Conservation (phyloP, 1,284 basidiomycete species). For the Papiliotrema fonsecae region DNA sequence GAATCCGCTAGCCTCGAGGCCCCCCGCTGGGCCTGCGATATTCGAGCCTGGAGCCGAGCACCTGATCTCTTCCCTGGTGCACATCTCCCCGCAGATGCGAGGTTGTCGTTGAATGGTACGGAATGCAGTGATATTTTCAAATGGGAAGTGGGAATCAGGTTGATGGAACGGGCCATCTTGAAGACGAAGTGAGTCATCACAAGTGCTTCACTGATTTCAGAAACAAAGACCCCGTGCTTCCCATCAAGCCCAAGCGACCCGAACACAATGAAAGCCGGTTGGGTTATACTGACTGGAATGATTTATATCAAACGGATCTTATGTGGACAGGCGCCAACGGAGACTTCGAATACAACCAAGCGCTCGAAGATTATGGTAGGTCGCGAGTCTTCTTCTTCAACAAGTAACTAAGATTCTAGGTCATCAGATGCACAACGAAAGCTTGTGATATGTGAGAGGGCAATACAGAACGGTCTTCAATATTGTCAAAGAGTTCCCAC, state of each 20-base stretch:
- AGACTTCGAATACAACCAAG: slow-evolving; percentile 8
- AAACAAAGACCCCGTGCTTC: not conserved
- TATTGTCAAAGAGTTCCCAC: too few species aligned
- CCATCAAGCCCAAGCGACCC: not conserved
- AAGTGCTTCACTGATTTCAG: not conserved
- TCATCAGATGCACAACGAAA: not conserved
- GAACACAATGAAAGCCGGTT: not conserved
- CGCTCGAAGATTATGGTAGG: slow-evolving; percentile 19
- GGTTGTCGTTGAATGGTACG: slow-evolving; percentile 18
- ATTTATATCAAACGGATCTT: too few species aligned
- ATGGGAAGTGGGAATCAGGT: slow-evolving; percentile 23
- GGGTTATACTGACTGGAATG: not conserved
- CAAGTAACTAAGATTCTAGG: too few species aligned
- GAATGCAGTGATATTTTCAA: slow-evolving; percentile 16
- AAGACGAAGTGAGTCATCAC: slow-evolving; percentile 18
- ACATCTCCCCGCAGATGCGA: slow-evolving; percentile 16
- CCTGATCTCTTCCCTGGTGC: slow-evolving; percentile 20
- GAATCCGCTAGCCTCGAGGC: too few species aligned
- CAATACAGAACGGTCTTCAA: too few species aligned
- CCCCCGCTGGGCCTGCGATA: slow-evolving; percentile 13
- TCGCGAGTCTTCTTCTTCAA: too few species aligned
- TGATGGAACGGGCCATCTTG: slow-evolving; percentile 25
- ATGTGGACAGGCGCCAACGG: too few species aligned
- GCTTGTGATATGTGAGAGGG: slow-evolving; percentile 16
- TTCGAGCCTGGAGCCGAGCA: slow-evolving; percentile 27